Evolutionary conservation across 2,329 filamentous ascomycete species (phyloP), one percentile per base, ranked within the genome.

Genomic region (Colletotrichum tofieldiae): DNA sequence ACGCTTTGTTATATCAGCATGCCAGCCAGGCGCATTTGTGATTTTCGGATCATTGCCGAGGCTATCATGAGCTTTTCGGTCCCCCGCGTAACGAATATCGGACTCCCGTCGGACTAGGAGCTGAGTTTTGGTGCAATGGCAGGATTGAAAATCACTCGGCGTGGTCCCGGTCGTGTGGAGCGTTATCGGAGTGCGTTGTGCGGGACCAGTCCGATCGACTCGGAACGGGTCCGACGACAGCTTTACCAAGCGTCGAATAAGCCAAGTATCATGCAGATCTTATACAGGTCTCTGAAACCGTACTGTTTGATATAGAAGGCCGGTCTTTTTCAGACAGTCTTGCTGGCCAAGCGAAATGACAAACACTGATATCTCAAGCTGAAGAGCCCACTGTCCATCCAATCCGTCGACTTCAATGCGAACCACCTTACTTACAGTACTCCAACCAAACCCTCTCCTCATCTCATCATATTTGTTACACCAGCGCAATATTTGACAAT

Each of bases 1-100:
- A n/a, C 39, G 12, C 26, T 60, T 45, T 20, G 56, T 45, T 60
- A 60, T 60, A 60, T 7, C 20, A 55, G 32, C 52, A 55, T 23
- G 52, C 5, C 32, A 12, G 5, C 52, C 29, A 6, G 20, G 8
- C 29, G n/a, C 32, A 20, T 3, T 32, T 14, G 14, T 47, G 37
- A 7, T 12, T 43, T 35, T 43, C 35, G 16, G n/a, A 6, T 35
- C 26, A 16, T 32, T 26, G 55, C 65, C 65, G 65, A 67, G 47
- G 47, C n/a, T 54, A 20, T 54, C 41, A 39, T 26, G 29, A 59
- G 14, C 18, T 12, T 35, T 26, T 56, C 39, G 37, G 62, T 18
- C 16, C 39, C 39, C 62, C 51, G 23, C 45, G 14, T 35, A 32
- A n/a, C 9, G 18, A n/a, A 4, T 9, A 14, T 32, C 29, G 52